These are phyloP conservation scores for Leishmania amazonensis DNA, from an alignment of 208 protist species.

Conservation along the genomic window DNA sequence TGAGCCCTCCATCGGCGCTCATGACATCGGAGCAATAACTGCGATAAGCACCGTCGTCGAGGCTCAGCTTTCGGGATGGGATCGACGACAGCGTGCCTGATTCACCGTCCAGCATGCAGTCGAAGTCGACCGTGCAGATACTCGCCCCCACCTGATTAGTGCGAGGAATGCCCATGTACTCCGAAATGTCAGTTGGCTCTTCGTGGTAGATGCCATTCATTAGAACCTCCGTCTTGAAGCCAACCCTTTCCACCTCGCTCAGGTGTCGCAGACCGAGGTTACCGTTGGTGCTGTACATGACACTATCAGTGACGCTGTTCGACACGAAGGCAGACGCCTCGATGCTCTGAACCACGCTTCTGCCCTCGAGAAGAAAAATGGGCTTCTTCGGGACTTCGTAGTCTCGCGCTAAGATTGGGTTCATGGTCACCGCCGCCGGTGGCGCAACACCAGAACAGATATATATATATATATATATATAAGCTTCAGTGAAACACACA, in stretches of 20 bases:
- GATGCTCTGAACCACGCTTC: constrained; percentile 78
- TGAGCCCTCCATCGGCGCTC: constrained; percentile 77
- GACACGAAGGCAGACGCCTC: constrained; percentile 81
- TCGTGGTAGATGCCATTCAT: constrained; percentile 85
- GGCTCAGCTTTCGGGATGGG: constrained; percentile 56
- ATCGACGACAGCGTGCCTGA: constrained; percentile 75
- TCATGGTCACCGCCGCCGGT: constrained; percentile 20
- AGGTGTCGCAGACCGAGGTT: constrained; percentile 77
- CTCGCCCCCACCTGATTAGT: constrained; percentile 65
- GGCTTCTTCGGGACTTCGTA: constrained; percentile 88
- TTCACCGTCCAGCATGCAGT: constrained; percentile 83
- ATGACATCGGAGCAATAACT: constrained; percentile 76
- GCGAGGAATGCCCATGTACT: constrained; percentile 22
- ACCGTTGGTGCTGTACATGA: constrained; percentile 91
- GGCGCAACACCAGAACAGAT: not conserved
- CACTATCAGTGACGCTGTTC: constrained; percentile 74
- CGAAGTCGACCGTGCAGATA: constrained; percentile 67
- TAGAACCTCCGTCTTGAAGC: constrained; percentile 70
- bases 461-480: not conserved
- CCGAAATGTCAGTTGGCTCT: constrained; percentile 11
- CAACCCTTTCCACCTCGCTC: constrained; percentile 76
- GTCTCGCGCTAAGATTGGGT: constrained; percentile 63
- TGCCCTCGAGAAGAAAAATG: constrained; percentile 74
- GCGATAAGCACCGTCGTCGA: constrained; percentile 74
- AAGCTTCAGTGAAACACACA: not conserved